These are phyloP conservation scores for Papiliotrema terrestris DNA, from an alignment of 1,284 basidiomycete species.

Conservation along the genomic window DNA sequence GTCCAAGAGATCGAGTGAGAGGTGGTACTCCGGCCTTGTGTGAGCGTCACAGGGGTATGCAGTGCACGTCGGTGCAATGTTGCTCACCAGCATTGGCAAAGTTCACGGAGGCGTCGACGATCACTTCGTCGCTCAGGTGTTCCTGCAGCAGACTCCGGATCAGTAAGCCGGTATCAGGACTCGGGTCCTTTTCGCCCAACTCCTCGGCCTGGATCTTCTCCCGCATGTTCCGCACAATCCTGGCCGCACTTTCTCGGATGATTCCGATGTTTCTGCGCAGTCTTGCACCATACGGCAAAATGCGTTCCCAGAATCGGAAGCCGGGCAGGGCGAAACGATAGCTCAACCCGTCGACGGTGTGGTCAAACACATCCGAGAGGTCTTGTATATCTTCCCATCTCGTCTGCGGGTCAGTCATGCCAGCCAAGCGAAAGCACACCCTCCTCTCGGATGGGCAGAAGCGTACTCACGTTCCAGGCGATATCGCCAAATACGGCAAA, in stretches of 20 bases:
- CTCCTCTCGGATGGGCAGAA: too few relatives aligned
- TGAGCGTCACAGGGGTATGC: not conserved
- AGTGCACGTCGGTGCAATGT: too few relatives aligned
- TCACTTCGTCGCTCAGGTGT: conserved; percentile 1
- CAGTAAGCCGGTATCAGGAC: not conserved
- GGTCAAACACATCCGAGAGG: conserved; percentile 1
- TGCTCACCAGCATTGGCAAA: conserved; percentile 26
- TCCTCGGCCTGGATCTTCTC: not conserved
- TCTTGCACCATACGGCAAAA: not conserved
- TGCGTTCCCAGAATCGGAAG: conserved; percentile 1
- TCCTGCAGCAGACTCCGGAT: conserved; percentile 3
- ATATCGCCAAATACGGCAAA: conserved; percentile 24
- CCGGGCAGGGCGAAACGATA: conserved; percentile 1
- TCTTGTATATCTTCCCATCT: not conserved
- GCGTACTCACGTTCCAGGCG: conserved; percentile 15
- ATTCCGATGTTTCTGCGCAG: not conserved
- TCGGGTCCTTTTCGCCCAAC: not conserved
- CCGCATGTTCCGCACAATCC: not conserved
- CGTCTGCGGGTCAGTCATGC: not conserved
- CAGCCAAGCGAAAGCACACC: too few relatives aligned
- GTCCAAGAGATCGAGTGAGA: conserved; percentile 23
- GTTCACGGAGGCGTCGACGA: conserved; percentile 21
- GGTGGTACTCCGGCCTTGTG: conserved; percentile 22
- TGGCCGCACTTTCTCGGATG: not conserved
- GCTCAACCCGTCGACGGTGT: not conserved